These are phyloP conservation scores for Acer saccharum DNA, from an alignment of 345 rosid genomes.

Conservation along the genomic window DNA sequence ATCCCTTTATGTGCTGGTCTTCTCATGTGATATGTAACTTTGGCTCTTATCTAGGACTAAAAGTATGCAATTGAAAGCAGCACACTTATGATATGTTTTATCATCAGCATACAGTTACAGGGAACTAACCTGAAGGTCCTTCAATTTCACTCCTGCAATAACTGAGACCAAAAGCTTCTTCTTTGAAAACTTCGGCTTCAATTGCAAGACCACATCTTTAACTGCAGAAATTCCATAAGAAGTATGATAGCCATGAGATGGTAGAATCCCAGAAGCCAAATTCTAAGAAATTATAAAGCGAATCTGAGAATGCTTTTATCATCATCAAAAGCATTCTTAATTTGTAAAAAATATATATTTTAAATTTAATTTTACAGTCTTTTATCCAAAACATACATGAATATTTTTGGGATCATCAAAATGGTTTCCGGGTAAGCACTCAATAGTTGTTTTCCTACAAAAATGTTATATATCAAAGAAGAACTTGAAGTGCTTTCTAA, in stretches of 20 bases:
- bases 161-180: slow-evolving; percentile 81
- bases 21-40: neutral
- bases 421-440: too few relatives aligned
- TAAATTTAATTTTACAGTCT: neutral
- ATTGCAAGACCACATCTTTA: slow-evolving; percentile 61
- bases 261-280: neutral
- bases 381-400: neutral
- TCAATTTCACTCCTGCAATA: slow-evolving; percentile 83
- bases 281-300: too few relatives aligned
- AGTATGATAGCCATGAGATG: neutral
- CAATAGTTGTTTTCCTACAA: too few relatives aligned
- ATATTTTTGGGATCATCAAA: neutral
- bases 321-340: too few relatives aligned
- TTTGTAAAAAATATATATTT: too few relatives aligned
- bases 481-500: neutral
- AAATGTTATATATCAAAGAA: neutral
- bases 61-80: neutral
- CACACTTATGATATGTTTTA: too few relatives aligned
- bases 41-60: neutral
- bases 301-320: too few relatives aligned
- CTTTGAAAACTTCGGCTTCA: slow-evolving; percentile 63
- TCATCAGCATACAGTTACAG: neutral
- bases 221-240: slow-evolving; percentile 36
- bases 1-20: neutral
- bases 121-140: slow-evolving; percentile 73